These are phyloP conservation scores for Apiospora saccharicola DNA, from an alignment of 2,329 filamentous ascomycete species.

Conservation along the genomic window DNA sequence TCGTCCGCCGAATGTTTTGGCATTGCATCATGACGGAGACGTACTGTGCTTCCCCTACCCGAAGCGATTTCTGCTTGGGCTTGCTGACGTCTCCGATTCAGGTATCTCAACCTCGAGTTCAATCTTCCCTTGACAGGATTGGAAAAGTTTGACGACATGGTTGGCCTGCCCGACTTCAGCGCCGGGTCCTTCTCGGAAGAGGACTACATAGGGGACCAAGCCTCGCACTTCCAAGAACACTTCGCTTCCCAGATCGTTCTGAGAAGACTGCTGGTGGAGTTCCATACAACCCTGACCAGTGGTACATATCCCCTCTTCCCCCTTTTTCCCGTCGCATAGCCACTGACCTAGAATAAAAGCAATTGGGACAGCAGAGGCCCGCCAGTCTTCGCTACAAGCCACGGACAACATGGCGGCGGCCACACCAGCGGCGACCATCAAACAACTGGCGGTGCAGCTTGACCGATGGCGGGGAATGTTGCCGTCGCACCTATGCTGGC, in stretches of 20 bases:
- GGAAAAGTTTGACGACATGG: slow-evolving; percentile 57
- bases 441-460: slow-evolving; percentile 60
- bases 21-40: slow-evolving; percentile 63
- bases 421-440: slow-evolving; percentile 45
- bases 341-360: background rate
- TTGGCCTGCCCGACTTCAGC: slow-evolving; percentile 63
- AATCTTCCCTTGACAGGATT: slow-evolving; percentile 64
- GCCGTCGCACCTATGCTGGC: slow-evolving; percentile 62
- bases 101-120: slow-evolving; percentile 64
- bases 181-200: slow-evolving; percentile 52
- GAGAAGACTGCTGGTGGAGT: slow-evolving; percentile 58
- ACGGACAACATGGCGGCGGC: slow-evolving; percentile 35
- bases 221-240: slow-evolving; percentile 63
- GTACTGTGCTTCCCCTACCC: slow-evolving; percentile 41
- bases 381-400: background rate
- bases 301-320: slow-evolving; percentile 43
- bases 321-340: background rate
- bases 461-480: slow-evolving; percentile 65
- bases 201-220: slow-evolving; percentile 56
- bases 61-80: slow-evolving; percentile 21
- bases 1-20: slow-evolving; percentile 65
- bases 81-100: slow-evolving; percentile 38
- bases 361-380: background rate
- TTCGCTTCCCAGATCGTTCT: slow-evolving; percentile 68
- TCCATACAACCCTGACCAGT: slow-evolving; percentile 59